These are phyloP conservation scores for Saprolegnia diclina DNA, from an alignment of 352 stramenopile genomes.

Conservation along the genomic window DNA sequence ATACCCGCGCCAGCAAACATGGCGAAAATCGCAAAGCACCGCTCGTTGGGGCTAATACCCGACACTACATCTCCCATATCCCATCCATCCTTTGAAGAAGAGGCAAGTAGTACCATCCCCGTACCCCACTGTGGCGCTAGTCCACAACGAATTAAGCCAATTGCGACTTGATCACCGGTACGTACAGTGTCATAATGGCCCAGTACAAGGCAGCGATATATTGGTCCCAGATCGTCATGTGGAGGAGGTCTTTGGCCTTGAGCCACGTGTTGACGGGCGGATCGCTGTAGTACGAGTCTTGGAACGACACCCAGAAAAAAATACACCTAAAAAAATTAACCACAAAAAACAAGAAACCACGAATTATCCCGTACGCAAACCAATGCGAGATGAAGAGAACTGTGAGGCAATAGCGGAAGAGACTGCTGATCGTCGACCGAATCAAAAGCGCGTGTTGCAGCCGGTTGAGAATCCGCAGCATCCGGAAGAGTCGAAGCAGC, in stretches of 20 bases:
- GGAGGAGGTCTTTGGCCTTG: conserved; percentile 33
- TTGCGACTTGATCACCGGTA: neutral
- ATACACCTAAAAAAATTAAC: conserved; percentile 10
- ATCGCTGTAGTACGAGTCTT: conserved; percentile 27
- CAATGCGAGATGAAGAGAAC: conserved; percentile 67
- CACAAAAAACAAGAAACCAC: neutral
- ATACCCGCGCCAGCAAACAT: conserved; percentile 66
- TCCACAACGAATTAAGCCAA: neutral
- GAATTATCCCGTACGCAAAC: conserved; percentile 43
- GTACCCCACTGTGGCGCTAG: conserved; percentile 21
- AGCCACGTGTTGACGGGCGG: conserved; percentile 52
- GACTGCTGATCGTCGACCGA: conserved; percentile 55
- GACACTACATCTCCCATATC: conserved; percentile 30
- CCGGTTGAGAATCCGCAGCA: conserved; percentile 56
- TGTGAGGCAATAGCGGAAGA: conserved; percentile 64
- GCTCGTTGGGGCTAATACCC: conserved; percentile 43
- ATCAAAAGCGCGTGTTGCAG: conserved; percentile 67
- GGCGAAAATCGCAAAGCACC: conserved; percentile 60
- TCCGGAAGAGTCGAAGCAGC: conserved; percentile 57
- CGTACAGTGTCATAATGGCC: conserved; percentile 65
- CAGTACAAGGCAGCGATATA: conserved; percentile 68
- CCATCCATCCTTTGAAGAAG: neutral
- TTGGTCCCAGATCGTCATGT: conserved; percentile 45
- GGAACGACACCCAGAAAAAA: conserved; percentile 26
- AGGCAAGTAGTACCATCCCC: neutral